Conservation (phyloP, 1,284 basidiomycete species). For the Phlebopus sp. region DNA sequence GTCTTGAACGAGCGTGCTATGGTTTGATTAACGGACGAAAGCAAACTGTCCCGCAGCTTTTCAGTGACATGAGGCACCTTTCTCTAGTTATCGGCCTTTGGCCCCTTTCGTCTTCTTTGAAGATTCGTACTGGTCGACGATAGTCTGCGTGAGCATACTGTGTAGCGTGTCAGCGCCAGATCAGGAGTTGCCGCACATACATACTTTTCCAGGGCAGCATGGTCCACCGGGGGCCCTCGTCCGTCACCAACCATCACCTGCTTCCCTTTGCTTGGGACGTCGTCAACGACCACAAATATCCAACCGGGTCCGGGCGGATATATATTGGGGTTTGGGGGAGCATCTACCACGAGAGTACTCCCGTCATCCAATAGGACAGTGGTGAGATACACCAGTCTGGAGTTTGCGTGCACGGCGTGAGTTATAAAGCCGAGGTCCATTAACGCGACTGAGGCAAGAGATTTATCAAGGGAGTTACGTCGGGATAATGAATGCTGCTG, state of each 20-base stretch:
- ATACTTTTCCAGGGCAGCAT: conserved; percentile 55
- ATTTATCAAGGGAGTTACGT: conserved; percentile 5
- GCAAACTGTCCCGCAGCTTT: neutral
- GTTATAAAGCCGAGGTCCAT: conserved; percentile 81
- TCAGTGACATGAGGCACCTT: neutral
- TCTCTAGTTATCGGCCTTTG: conserved; percentile 8
- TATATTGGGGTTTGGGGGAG: conserved; percentile 59
- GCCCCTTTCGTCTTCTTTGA: conserved; percentile 32
- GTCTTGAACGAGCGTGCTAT: conserved; percentile 5
- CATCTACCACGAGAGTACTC: conserved; percentile 44
- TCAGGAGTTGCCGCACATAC: conserved; percentile 30
- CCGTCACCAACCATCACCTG: conserved; percentile 74
- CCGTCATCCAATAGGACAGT: conserved; percentile 35
- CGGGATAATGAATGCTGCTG: neutral
- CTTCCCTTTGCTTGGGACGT: conserved; percentile 63
- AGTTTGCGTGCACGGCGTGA: conserved; percentile 76
- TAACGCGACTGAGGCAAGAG: conserved; percentile 50
- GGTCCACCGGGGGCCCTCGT: conserved; percentile 53
- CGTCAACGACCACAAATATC: conserved; percentile 68
- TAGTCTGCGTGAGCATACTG: conserved; percentile 44
- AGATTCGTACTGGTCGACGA: conserved; percentile 51
- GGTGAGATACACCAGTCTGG: conserved; percentile 68
- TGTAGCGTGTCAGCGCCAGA: conserved; percentile 7
- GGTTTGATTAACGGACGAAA: neutral
- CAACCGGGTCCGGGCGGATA: conserved; percentile 84